Conservation (phyloP, 768 basidiomycete genomes). For the Fistulinella prunicolor region DNA sequence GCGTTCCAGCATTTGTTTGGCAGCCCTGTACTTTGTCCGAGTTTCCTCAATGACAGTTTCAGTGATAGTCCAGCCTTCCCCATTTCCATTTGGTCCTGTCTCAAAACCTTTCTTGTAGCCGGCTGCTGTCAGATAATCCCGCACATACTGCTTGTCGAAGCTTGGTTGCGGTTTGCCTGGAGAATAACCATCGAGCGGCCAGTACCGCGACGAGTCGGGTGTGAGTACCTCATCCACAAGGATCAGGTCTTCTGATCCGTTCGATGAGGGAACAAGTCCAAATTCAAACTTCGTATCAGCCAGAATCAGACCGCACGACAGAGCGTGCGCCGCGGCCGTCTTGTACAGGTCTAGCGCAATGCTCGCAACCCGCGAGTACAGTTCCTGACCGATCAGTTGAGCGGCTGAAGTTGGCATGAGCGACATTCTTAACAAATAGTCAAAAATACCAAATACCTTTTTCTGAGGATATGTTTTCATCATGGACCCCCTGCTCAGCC, state of each 20-base stretch:
- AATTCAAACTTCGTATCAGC: constrained; percentile 99
- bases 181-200: constrained; percentile 75
- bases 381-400: constrained; percentile 60
- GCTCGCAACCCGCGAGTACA: constrained; percentile 59
- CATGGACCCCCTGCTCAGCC: constrained; percentile 89
- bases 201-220: constrained; percentile 96
- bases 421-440: not conserved
- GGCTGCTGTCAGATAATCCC: constrained; percentile 77
- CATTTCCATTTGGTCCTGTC: constrained; percentile 61
- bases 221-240: constrained; percentile 97
- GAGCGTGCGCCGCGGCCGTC: constrained; percentile 72
- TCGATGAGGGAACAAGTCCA: constrained; percentile 59
- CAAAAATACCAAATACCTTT: constrained; percentile 44
- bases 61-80: constrained; percentile 77
- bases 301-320: constrained; percentile 79
- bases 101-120: constrained; percentile 84
- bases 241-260: constrained; percentile 53
- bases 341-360: constrained; percentile 65
- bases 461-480: constrained; percentile 92
- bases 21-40: constrained; percentile 74
- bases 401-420: constrained; percentile 44
- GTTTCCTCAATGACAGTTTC: constrained; percentile 77
- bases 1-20: constrained; percentile 55
- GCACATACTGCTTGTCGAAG: constrained; percentile 95
- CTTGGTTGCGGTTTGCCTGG: constrained; percentile 79